phyloP scores from a whole-genome alignment of 2,329 filamentous ascomycete species.

The Hymenoscyphus salicellus region DNA sequence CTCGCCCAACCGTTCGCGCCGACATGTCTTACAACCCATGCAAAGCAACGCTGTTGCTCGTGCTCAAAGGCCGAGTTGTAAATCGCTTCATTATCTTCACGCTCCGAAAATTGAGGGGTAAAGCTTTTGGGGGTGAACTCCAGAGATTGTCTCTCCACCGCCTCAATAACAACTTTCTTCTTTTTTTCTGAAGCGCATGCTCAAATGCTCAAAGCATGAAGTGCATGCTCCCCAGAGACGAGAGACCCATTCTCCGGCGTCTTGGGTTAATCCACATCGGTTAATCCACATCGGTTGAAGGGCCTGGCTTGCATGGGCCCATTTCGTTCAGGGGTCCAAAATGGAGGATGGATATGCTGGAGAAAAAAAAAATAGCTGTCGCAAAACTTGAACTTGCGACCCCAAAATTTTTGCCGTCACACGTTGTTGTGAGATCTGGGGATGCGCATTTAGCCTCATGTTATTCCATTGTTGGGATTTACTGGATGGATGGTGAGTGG shows the following conservation, averaged over 20 bases:
- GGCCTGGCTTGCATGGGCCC: background rate
- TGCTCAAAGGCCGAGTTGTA: background rate
- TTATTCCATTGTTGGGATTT: too few species aligned
- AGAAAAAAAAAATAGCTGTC: background rate
- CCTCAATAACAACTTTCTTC: background rate
- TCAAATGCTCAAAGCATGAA: background rate
- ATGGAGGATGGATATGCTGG: background rate
- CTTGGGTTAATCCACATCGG: conserved; percentile 12
- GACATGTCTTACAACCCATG: background rate
- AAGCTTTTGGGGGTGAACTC: background rate
- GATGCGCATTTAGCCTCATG: background rate
- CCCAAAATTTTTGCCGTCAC: background rate
- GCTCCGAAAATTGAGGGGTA: too few species aligned
- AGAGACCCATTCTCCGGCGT: conserved; percentile 5
- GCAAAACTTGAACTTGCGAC: background rate
- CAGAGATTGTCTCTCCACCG: conserved; percentile 1
- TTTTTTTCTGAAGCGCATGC: background rate
- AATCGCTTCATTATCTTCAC: too few species aligned
- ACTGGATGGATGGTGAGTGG: too few species aligned
- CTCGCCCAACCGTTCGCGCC: too few species aligned
- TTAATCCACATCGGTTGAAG: conserved; percentile 12
- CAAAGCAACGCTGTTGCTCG: background rate
- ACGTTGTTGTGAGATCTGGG: background rate
- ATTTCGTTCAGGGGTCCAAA: background rate
- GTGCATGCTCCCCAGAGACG: background rate